Base-by-base conservation (phyloP, 306 rosid genomes). In the Prunus armeniaca region DNA sequence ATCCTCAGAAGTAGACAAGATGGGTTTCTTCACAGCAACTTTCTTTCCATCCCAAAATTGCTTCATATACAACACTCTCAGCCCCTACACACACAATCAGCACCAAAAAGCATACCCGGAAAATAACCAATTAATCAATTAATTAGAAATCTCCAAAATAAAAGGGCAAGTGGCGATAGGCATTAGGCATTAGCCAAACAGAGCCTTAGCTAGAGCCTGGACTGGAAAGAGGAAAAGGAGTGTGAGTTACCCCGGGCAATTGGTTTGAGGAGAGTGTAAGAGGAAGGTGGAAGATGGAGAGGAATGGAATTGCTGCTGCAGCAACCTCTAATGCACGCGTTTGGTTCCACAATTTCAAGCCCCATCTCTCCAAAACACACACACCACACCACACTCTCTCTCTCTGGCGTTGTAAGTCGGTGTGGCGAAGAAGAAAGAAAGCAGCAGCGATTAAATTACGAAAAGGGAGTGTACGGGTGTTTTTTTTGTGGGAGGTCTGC, bases 11-110 rank as follows among this genome's bases (percentile, higher is more conserved):
- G 93, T 82, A 56, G 97, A 83, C 80, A 90, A 80, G 49, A 87
- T 77, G 41, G 98, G 98, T 82, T 89, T 95, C 89, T 92, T 92
- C 54, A 92, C 90, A 45, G 98, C 98, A 71, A 92, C 96, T 79
- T 79, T 89, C 72, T 73, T 72, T 3, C 89, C 98, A 76, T 88
- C 82, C n/a, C 88, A 95, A 79, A 30, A 81, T 83, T 62, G 93
- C 98, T 86, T 89, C 93, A 71, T 87, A 92, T 20, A 95, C 98
- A 78, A 86, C 82, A 87, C 98, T 92, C 82, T 90, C 97, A 18
- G 90, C 97, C 60, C 98, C 98, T 93, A 61, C 52, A 34, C 66
- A 51, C 62, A 34, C 38, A 27, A 2, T 28, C 9, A 51, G 55
- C 56, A n/a, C 20, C 45, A 52, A 4, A 63, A 63, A 6, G 45